Evolutionary conservation across 192 early-diverging fungal genomes (phyloP), one percentile per base, ranked within the genome.

Genomic region (Entomortierella lignicola): DNA sequence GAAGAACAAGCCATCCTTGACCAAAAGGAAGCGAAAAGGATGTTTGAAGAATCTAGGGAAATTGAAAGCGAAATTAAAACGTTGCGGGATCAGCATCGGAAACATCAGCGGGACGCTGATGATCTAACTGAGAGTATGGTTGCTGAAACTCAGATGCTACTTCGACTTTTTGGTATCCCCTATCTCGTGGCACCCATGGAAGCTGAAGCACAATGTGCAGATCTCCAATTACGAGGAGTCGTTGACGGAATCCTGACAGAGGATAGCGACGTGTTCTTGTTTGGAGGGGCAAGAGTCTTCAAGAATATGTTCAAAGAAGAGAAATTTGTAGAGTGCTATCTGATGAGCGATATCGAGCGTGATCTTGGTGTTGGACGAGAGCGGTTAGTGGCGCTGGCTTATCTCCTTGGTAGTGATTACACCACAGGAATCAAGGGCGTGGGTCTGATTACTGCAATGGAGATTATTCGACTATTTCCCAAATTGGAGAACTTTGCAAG

Each of bases 161-260:
- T 98, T 30, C 81, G 85, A 56, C 79, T 99, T 13, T 99, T 98
- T 91, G 98, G 98, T 2, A 84, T 98, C 30, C 98, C 98, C 12
- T 99, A 91, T 72, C 85, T 99, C 42, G 87, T 90, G 0, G 94
- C 97, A 27, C 96, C 98, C 0, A 94, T 94, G 92, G 98, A 99
- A 85, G 98, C 98, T 6, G 98, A 99, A 77, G 93, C 96, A 8
- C 97, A 99, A 83, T 99, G 98, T 62, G 98, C 98, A 5, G 71
- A 85, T 37, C 74, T 94, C 34, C 68, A 88, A 7, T 32, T 81
- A 2, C 70, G 81, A 2, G 66, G 74, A 4, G 83, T 98, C 21
- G 95, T 98, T 0, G 95, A 99, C 66, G 98, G 96, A 0, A 96
- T 98, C 56, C 87, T 99, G 41, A 98, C 97, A 0, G 98, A 99